Conservation (phyloP, 371 early-diverging fungal species). For the Haplosporangium sp. region DNA sequence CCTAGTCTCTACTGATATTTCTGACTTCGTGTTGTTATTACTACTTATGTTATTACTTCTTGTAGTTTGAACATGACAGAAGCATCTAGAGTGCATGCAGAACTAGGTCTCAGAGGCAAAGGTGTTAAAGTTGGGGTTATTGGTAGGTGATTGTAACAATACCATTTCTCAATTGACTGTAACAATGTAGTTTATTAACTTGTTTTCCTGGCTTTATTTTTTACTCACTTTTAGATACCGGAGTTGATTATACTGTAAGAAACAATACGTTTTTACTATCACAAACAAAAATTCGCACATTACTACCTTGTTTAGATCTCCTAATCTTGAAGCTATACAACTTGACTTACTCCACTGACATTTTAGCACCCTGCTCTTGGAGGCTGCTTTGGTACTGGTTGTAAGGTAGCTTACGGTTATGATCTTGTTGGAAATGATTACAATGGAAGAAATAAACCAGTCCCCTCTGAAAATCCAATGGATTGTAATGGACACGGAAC, state of each 20-base stretch:
- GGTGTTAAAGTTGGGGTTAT: conserved; percentile 76
- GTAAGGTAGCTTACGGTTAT: conserved; percentile 60
- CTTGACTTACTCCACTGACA: too few species aligned
- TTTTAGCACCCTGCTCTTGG: conserved; percentile 79
- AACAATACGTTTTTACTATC: background rate
- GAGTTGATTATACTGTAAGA: conserved; percentile 64
- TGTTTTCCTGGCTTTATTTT: background rate
- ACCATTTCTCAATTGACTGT: background rate
- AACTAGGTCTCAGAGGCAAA: conserved; percentile 58
- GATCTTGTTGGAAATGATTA: conserved; percentile 70
- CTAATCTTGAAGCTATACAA: background rate
- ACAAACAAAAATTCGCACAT: too few species aligned
- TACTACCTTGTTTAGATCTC: background rate
- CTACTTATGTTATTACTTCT: background rate
- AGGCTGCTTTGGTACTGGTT: conserved; percentile 63
- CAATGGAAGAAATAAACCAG: conserved; percentile 58
- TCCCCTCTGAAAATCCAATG: conserved; percentile 60
- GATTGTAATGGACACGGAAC: conserved; percentile 77
- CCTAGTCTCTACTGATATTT: background rate
- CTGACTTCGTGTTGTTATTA: background rate
- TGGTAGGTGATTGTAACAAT: conserved; percentile 43
- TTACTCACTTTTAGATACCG: conserved; percentile 47
- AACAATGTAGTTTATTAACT: background rate
- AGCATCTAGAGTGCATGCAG: conserved; percentile 24
- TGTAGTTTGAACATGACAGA: conserved; percentile 55